Evolutionary conservation across 2,329 filamentous ascomycete genomes (phyloP).

Genomic region (Metarhizium anisopliae): DNA sequence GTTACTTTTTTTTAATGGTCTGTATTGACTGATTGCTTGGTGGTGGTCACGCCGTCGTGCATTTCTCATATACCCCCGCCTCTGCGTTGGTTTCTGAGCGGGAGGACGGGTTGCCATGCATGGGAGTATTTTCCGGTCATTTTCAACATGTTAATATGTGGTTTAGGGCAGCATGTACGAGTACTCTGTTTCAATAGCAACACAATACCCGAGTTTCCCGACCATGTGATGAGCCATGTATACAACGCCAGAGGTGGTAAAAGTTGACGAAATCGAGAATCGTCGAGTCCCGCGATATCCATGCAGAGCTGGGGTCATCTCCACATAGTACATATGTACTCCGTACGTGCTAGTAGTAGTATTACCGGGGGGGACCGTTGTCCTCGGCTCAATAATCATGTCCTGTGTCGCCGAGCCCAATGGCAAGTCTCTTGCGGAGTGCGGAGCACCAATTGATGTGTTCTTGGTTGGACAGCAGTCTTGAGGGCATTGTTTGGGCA

Average conservation of each 20-base stretch:
- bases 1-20: not conserved
- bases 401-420: no score
- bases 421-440: no score
- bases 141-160: not conserved
- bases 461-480: no score
- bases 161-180: not conserved
- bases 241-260: not conserved
- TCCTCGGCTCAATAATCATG: no score
- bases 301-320: not conserved
- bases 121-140: not conserved
- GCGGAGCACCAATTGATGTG: no score
- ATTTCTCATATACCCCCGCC: slow-evolving; percentile 3
- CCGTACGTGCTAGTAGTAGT: no score
- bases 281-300: not conserved
- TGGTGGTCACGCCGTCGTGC: not conserved
- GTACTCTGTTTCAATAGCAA: not conserved
- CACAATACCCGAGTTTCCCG: not conserved
- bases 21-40: not conserved
- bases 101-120: not conserved
- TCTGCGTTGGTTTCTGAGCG: not conserved
- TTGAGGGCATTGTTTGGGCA: no score
- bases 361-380: no score
- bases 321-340: no score
- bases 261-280: not conserved
- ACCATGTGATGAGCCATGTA: not conserved